phyloP scores from a whole-genome alignment of 768 basidiomycete species.

The Macrolepiota dolichaula region DNA sequence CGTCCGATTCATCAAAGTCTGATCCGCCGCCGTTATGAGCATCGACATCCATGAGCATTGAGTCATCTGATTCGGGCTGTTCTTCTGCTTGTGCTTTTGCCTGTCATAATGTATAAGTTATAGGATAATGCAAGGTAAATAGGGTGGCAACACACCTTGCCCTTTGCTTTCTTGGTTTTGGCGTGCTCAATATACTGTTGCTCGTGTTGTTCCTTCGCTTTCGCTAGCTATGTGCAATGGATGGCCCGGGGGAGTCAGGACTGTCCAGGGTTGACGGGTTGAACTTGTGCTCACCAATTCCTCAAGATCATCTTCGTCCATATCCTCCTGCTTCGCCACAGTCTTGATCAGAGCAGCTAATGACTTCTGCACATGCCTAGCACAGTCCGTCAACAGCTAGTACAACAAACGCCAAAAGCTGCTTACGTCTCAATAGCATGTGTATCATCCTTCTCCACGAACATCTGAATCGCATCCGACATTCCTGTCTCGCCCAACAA shows the following conservation, averaged over 20 bases:
- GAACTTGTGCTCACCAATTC: slow-evolving; percentile 50
- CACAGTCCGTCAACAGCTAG: background rate
- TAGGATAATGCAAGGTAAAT: background rate
- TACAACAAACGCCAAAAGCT: background rate
- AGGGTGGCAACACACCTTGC: slow-evolving; percentile 34
- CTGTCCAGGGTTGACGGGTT: background rate
- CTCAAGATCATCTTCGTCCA: slow-evolving; percentile 73
- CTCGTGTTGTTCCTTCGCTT: slow-evolving; percentile 70
- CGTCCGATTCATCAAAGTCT: slow-evolving; percentile 53
- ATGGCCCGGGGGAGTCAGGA: background rate
- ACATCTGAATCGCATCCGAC: slow-evolving; percentile 91
- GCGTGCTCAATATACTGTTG: slow-evolving; percentile 53
- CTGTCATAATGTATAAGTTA: slow-evolving; percentile 21
- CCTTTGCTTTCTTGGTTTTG: slow-evolving; percentile 33
- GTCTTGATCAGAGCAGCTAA: slow-evolving; percentile 64
- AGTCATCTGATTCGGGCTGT: slow-evolving; percentile 62
- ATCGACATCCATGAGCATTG: slow-evolving; percentile 78
- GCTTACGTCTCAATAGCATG: slow-evolving; percentile 87
- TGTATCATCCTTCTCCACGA: slow-evolving; percentile 96
- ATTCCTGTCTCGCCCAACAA: slow-evolving; percentile 86
- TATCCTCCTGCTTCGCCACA: slow-evolving; percentile 59
- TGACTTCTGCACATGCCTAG: slow-evolving; percentile 65
- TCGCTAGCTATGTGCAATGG: slow-evolving; percentile 45
- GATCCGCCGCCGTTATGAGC: slow-evolving; percentile 40
- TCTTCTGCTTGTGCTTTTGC: slow-evolving; percentile 51